A percentile compares a stretch with the other conserved stretches of the same genome.
Conservation (phyloP, 768 basidiomycete genomes). For the Pulveroboletus sp. region DNA sequence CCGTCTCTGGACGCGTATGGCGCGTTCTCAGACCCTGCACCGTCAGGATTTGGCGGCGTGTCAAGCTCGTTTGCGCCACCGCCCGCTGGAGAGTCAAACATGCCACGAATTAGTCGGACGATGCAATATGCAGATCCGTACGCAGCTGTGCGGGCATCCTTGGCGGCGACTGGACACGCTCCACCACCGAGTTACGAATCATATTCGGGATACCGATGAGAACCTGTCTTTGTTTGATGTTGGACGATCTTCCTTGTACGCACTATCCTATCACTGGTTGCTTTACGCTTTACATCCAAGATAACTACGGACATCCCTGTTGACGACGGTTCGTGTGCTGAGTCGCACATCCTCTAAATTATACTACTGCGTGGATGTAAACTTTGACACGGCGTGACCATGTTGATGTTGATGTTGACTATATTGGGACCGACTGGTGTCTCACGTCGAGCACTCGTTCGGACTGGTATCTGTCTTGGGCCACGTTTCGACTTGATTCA, state of each 20-base stretch:
- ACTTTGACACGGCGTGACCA: background rate
- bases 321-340: conserved; percentile 2
- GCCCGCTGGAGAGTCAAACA: conserved; percentile 27
- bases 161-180: conserved; percentile 34
- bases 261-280: conserved; percentile 7
- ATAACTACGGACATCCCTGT: conserved; percentile 11
- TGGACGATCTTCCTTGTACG: conserved; percentile 10
- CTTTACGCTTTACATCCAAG: conserved; percentile 3
- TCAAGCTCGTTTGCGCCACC: conserved; percentile 33
- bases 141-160: conserved; percentile 66
- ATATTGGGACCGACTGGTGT: conserved; percentile 16
- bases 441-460: conserved; percentile 16
- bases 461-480: background rate
- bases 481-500: background rate
- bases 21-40: conserved; percentile 85
- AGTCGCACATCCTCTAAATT: conserved; percentile 3
- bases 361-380: conserved; percentile 11
- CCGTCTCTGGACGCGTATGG: conserved; percentile 86
- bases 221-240: background rate
- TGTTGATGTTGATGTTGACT: conserved; percentile 5
- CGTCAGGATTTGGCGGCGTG: conserved; percentile 59
- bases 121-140: conserved; percentile 94
- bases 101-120: conserved; percentile 69
- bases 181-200: conserved; percentile 50
- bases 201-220: conserved; percentile 48